Evolutionary conservation across 2,329 filamentous ascomycete genomes (phyloP).

Genomic region (Cordyceps fumosorosea): DNA sequence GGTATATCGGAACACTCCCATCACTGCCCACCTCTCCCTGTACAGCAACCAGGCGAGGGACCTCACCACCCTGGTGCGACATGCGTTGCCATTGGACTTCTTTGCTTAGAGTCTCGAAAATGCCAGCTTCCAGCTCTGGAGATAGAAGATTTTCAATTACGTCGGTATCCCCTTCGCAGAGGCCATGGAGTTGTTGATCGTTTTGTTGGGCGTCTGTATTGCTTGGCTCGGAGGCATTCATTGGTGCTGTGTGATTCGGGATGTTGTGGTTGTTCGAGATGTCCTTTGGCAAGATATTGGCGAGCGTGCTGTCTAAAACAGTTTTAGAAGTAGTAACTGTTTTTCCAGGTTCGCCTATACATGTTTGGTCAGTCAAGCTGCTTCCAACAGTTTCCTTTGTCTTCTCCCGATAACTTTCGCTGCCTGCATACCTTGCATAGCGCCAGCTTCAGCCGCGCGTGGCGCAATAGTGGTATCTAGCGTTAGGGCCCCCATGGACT

Average conservation of each 20-base stretch:
- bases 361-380: constrained; percentile 3
- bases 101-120: constrained; percentile 63
- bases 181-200: constrained; percentile 24
- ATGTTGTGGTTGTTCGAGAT: background rate
- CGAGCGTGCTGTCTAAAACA: background rate
- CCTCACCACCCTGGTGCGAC: constrained; percentile 85
- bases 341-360: background rate
- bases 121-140: constrained; percentile 42
- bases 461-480: constrained; percentile 21
- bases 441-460: constrained; percentile 13
- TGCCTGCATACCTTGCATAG: constrained; percentile 15
- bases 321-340: background rate
- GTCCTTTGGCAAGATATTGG: background rate
- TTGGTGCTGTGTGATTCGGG: background rate
- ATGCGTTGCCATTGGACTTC: constrained; percentile 88
- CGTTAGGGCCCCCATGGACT: constrained; percentile 26
- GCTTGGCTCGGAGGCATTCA: background rate
- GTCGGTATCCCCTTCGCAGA: constrained; percentile 77
- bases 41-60: constrained; percentile 84
- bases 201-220: constrained; percentile 2
- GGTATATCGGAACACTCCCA: constrained; percentile 81
- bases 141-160: constrained; percentile 67
- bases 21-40: constrained; percentile 66
- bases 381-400: constrained; percentile 17
- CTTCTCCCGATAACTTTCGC: constrained; percentile 10